Base-by-base conservation (phyloP, 2,329 filamentous ascomycete genomes). In the Cordyceps cateniannulata region DNA sequence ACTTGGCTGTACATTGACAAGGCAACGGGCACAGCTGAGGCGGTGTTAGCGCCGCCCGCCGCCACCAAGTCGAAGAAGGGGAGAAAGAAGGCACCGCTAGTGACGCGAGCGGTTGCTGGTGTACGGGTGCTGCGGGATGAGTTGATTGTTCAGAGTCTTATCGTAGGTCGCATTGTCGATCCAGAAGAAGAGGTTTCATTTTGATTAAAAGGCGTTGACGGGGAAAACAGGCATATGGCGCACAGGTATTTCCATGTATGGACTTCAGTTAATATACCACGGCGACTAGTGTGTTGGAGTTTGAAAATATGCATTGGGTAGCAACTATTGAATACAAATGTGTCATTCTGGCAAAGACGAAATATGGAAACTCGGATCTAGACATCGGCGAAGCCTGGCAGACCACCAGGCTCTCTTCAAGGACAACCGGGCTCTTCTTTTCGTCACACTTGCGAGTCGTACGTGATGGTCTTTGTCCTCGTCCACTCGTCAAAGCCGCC, bases 131-230 rank as follows among this genome's bases (percentile, higher is more conserved):
- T 96, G 57, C 88, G 87, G 60, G 88, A 96, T 71, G 93, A 98
- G 74, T 85, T 93, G 70, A 85, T 98, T 24, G 87, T 96, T 60
- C 93, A 99, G 78, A 97, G 92, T 72, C 77, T 98, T 62, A 97
- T 99, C 64, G 72, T 96, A 55, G 93, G 93, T 1, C 84, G 86
- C 63, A 75, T 97, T 66, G 83, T 92, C 57, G 87, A 90, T 63
- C 82, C 85, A 16, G 56, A 51, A 54, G 79, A 76, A 14, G 81
- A 85, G 65, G 56, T 27, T 25, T 44, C 35, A 12, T 61, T 61
- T 61, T 61, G 52, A 61, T 55, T 47, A 40, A n/a, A 40, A 16
- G 57, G 48, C 48, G 50, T 59, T 59, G 32, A 16, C 1, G 18
- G 57, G n/a, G n/a, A 51, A 14, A 38, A 18, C 7, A 20, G 12